phyloP scores from a whole-genome alignment of 352 stramenopile species.

The Elongisporangium anandrum region DNA sequence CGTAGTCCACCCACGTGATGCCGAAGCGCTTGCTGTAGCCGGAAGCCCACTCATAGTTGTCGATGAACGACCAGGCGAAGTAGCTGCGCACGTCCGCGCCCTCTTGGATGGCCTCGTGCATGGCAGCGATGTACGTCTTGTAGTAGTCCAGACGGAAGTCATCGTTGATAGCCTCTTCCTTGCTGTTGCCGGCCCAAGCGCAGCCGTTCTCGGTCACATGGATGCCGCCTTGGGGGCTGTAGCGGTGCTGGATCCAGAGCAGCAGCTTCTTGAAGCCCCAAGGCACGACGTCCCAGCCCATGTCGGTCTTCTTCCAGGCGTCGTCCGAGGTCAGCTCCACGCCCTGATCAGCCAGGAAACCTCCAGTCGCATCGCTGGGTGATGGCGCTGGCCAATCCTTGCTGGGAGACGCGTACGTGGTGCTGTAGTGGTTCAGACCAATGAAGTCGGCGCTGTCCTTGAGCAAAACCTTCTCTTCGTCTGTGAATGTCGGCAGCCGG shows the following conservation, averaged over 20 bases:
- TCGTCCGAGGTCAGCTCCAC: too few relatives aligned
- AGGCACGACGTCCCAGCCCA: slow-evolving; percentile 73
- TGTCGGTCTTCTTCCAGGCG: slow-evolving; percentile 73
- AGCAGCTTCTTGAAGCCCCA: slow-evolving; percentile 87
- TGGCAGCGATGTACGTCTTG: slow-evolving; percentile 73
- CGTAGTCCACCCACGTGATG: slow-evolving; percentile 63
- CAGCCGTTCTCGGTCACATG: slow-evolving; percentile 93
- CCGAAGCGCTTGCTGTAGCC: slow-evolving; percentile 52
- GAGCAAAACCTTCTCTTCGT: slow-evolving; percentile 71
- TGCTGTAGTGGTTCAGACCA: too few relatives aligned
- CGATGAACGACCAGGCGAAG: slow-evolving; percentile 89
- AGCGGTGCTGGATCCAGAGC: slow-evolving; percentile 86
- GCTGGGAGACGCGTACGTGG: too few relatives aligned
- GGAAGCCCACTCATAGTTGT: slow-evolving; percentile 91
- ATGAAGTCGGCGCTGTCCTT: slow-evolving; percentile 91
- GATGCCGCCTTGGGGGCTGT: slow-evolving; percentile 70
- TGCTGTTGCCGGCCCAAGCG: slow-evolving; percentile 51
- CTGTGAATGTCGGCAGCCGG: slow-evolving; percentile 88
- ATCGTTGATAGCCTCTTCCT: slow-evolving; percentile 73
- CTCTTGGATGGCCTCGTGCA: slow-evolving; percentile 43
- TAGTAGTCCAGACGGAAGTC: slow-evolving; percentile 78
- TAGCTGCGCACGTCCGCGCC: slow-evolving; percentile 75
- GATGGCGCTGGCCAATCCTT: slow-evolving; percentile 21
- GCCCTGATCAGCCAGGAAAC: too few relatives aligned
- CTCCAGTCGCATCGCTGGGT: too few relatives aligned